Evolutionary conservation across 129 eudicot species (phyloP).

Genomic region (Flaveria trinervia): DNA sequence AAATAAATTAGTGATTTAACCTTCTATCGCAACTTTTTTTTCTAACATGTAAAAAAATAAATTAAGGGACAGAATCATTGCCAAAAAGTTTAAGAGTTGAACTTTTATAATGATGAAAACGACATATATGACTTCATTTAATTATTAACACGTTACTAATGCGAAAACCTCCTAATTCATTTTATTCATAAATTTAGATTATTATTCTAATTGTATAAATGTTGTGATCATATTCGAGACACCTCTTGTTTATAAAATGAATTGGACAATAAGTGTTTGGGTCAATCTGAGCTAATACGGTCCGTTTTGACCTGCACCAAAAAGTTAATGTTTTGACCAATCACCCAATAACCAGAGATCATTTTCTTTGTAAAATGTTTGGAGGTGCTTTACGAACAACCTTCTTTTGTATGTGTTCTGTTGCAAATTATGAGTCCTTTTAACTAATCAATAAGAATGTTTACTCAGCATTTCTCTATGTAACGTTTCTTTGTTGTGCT

Average conservation of each 20-base stretch:
- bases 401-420: background rate
- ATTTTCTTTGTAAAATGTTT: background rate
- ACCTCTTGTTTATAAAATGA: background rate
- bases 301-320: background rate
- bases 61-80: background rate
- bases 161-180: background rate
- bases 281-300: background rate
- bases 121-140: background rate
- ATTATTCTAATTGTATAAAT: background rate
- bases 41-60: background rate
- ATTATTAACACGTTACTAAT: background rate
- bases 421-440: background rate
- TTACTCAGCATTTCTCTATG: conserved; percentile 14
- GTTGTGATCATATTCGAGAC: background rate
- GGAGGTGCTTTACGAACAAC: background rate
- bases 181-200: background rate
- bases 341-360: background rate
- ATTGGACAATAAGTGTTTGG: background rate
- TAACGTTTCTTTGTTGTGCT: conserved; percentile 6
- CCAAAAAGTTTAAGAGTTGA: background rate
- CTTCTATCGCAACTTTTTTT: background rate
- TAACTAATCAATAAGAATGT: background rate
- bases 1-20: background rate
- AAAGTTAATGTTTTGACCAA: background rate
- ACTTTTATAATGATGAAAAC: background rate